These are phyloP conservation scores for Rosa hybrid DNA, from an alignment of 331 rosid species.

Conservation along the genomic window DNA sequence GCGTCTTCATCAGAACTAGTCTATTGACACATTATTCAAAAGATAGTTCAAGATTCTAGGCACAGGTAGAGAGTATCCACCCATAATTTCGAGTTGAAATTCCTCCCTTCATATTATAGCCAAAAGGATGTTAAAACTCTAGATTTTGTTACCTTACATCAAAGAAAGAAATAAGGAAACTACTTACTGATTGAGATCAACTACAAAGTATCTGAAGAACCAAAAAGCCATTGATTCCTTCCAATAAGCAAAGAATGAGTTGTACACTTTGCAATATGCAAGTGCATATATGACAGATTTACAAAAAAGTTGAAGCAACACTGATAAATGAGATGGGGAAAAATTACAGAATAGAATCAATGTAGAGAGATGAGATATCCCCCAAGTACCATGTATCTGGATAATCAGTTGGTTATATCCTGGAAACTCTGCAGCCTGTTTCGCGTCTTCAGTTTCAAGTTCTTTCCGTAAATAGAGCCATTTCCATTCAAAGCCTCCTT, in stretches of 20 bases:
- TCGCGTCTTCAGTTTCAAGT: slow-evolving; percentile 39
- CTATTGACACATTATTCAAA: no score
- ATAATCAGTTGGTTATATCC: slow-evolving; percentile 42
- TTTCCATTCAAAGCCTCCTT: slow-evolving; percentile 33
- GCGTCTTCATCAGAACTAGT: no score
- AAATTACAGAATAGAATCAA: neutral
- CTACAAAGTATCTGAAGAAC: neutral
- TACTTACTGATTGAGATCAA: neutral
- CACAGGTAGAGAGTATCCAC: neutral
- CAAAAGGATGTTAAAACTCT: neutral
- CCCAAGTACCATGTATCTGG: slow-evolving; percentile 7
- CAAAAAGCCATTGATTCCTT: slow-evolving; percentile 10
- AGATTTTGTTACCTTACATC: neutral
- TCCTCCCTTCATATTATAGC: neutral
- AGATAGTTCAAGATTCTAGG: no score
- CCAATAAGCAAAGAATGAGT: neutral
- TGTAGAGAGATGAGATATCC: slow-evolving; percentile 3
- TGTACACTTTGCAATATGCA: neutral
- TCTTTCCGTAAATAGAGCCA: slow-evolving; percentile 29
- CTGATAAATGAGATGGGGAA: neutral
- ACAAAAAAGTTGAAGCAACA: neutral
- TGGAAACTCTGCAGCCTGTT: slow-evolving; percentile 61
- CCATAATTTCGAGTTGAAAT: neutral
- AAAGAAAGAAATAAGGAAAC: neutral
- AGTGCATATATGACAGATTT: neutral